A percentile compares a stretch with the other conserved stretches of the same genome.
These are phyloP conservation scores for Penicillium occitanis DNA, from an alignment of 2,329 filamentous ascomycete genomes.

Conservation along the genomic window DNA sequence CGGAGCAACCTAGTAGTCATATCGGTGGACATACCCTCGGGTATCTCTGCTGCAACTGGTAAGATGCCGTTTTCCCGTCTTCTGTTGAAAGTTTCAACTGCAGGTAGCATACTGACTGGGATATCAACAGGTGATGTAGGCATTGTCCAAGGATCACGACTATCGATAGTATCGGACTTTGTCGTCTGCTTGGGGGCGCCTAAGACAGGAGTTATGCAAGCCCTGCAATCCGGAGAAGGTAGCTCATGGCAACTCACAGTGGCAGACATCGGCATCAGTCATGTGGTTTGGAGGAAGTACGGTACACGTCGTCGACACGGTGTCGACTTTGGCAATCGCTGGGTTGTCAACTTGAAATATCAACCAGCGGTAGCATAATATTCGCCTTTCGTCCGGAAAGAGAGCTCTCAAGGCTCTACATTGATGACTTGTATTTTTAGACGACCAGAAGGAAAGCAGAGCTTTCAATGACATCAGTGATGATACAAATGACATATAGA, in stretches of 20 bases:
- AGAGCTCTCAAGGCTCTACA: not conserved
- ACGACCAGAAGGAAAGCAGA: not conserved
- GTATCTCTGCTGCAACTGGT: slow-evolving; percentile 77
- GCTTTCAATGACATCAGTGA: not conserved
- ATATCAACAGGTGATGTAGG: slow-evolving; percentile 50
- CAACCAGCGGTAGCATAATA: slow-evolving; percentile 32
- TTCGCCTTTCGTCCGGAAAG: not conserved
- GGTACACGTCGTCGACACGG: slow-evolving; percentile 78
- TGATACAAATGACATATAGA: not conserved
- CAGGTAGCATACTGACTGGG: not conserved
- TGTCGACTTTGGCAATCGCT: slow-evolving; percentile 82
- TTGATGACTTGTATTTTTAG: slow-evolving; percentile 11
- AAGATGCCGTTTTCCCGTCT: slow-evolving; percentile 33
- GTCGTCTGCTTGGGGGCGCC: slow-evolving; percentile 85
- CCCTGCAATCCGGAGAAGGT: slow-evolving; percentile 63
- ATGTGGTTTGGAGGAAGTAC: slow-evolving; percentile 80
- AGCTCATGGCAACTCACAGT: slow-evolving; percentile 73
- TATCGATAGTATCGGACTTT: slow-evolving; percentile 79
- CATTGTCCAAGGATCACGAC: slow-evolving; percentile 67
- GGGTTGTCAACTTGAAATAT: slow-evolving; percentile 71
- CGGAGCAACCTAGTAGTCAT: slow-evolving; percentile 78
- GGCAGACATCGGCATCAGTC: slow-evolving; percentile 81
- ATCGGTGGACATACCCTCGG: slow-evolving; percentile 87
- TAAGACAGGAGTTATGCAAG: slow-evolving; percentile 78
- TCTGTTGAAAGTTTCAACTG: not conserved